Base-by-base conservation (phyloP, 495 filamentous ascomycete genomes). In the Hyaloscypha bicolor region DNA sequence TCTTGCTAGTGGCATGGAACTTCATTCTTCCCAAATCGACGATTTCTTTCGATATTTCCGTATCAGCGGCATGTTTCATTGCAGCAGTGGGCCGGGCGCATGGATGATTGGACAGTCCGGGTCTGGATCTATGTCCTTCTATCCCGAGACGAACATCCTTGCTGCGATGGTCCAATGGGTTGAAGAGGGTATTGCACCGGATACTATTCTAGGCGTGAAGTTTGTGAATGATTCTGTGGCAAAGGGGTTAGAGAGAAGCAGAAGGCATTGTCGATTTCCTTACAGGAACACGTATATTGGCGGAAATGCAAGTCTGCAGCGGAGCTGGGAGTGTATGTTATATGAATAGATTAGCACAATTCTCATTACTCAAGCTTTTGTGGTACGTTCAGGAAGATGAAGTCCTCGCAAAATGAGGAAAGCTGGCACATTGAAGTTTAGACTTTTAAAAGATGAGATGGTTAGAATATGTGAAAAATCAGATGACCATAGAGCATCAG, bases 161-260 rank as follows among this genome's bases (percentile, higher is more conserved):
- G 81, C 81, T 69, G 82, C 85, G 4, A 76, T 90, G 72, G 83
- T 88, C 11, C 71, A 75, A 16, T 90, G 87, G 88, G 86, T 89
- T 1, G 88, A 90, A 73, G 75, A 86, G 1, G 85, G 81, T 0
- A 74, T 78, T 22, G 80, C 85, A 6, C 87, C 87, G 0, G 84
- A 86, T 31, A 80, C 75, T 21, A 77, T 89, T 19, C 70, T 77
- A 53, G 85, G 85, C 16, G 80, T 81, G 1, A 87, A 86, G 68
- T 87, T 83, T 62, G 71, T 78, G 5, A 74, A 81, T 71, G 81
- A 82, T 32, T 67, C 61, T 31, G 51, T 25, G 19, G 48, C 16
- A 9, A 30, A 33, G 3, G 80, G 78, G 19, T 72, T 80, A 21
- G 72, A 68, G 37, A 77, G 74, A 55, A 67, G 65, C 64, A 74